A percentile compares a stretch with the other conserved stretches of the same genome.
These are phyloP conservation scores for Zymoseptoria tritici DNA, from an alignment of 2,329 filamentous ascomycete genomes.

Conservation along the genomic window DNA sequence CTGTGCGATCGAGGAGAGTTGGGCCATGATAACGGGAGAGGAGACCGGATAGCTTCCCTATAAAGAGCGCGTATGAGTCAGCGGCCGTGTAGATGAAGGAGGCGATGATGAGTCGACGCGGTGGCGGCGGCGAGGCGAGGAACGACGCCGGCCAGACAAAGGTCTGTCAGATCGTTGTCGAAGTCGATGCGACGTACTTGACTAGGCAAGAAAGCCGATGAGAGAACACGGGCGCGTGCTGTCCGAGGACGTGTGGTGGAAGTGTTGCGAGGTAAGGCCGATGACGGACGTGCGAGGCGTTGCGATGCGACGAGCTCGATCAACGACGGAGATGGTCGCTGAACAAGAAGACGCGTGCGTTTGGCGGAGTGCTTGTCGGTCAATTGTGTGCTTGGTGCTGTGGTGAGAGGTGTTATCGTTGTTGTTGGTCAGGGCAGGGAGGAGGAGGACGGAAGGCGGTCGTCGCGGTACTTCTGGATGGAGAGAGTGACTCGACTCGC, in stretches of 20 bases:
- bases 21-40: constrained; percentile 26
- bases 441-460: not conserved
- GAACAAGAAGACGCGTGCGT: not conserved
- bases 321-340: not conserved
- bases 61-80: constrained; percentile 21
- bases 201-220: constrained; percentile 27
- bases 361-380: not conserved
- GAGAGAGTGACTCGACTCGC: not conserved
- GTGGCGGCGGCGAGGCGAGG: constrained; percentile 3
- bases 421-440: no score
- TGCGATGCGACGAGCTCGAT: not conserved
- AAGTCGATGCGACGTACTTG: constrained; percentile 28
- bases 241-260: not conserved
- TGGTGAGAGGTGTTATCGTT: not conserved
- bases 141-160: constrained; percentile 6
- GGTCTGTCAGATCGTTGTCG: constrained; percentile 1
- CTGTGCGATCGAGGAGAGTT: constrained; percentile 25
- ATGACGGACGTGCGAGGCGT: not conserved
- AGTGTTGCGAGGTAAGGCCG: not conserved
- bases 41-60: constrained; percentile 29
- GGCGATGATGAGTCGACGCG: constrained; percentile 7
- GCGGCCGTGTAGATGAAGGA: constrained; percentile 3
- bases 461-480: not conserved
- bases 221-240: not conserved
- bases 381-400: not conserved